Percentiles rank a stretch among this genome's conserved stretches.
Conservation (phyloP, 139 green algal genomes). For the Haematococcus lacustris region DNA sequence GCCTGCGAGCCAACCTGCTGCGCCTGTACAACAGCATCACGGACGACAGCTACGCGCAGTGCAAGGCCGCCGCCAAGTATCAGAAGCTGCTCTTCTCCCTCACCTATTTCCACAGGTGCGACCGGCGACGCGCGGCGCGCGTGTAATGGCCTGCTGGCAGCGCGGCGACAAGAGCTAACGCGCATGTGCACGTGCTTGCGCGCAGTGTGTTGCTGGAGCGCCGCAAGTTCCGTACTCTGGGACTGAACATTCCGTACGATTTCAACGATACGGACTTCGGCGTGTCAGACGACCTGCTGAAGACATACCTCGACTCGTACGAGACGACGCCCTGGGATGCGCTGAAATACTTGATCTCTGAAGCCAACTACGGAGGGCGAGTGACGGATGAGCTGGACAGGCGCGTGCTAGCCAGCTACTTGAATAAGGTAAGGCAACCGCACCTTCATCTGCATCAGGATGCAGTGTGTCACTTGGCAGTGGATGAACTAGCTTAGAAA, state of each 20-base stretch:
- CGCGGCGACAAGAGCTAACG: neutral
- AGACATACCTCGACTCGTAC: slow-evolving; percentile 70
- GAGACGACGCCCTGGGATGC: slow-evolving; percentile 66
- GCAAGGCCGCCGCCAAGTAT: slow-evolving; percentile 53
- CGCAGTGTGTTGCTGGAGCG: slow-evolving; percentile 68
- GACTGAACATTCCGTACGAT: slow-evolving; percentile 88
- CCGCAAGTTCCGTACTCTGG: slow-evolving; percentile 78
- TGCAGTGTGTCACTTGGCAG: too few species aligned
- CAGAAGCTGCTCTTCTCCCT: slow-evolving; percentile 82
- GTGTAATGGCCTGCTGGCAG: neutral
- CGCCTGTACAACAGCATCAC: slow-evolving; percentile 70
- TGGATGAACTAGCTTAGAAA: too few species aligned
- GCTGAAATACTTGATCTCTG: slow-evolving; percentile 79
- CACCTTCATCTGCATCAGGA: too few species aligned
- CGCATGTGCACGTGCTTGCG: neutral
- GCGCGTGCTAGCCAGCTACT: slow-evolving; percentile 47
- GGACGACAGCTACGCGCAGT: slow-evolving; percentile 63
- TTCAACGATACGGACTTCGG: slow-evolving; percentile 90
- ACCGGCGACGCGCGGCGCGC: neutral
- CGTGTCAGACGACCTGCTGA: slow-evolving; percentile 75
- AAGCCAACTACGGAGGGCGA: slow-evolving; percentile 74
- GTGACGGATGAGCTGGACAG: slow-evolving; percentile 75
- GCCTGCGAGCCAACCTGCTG: slow-evolving; percentile 74
- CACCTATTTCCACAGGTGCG: slow-evolving; percentile 73
- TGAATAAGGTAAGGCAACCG: slow-evolving; percentile 28